phyloP scores from a whole-genome alignment of 129 eudicot genomes.

The Centaurea solstitialis region DNA sequence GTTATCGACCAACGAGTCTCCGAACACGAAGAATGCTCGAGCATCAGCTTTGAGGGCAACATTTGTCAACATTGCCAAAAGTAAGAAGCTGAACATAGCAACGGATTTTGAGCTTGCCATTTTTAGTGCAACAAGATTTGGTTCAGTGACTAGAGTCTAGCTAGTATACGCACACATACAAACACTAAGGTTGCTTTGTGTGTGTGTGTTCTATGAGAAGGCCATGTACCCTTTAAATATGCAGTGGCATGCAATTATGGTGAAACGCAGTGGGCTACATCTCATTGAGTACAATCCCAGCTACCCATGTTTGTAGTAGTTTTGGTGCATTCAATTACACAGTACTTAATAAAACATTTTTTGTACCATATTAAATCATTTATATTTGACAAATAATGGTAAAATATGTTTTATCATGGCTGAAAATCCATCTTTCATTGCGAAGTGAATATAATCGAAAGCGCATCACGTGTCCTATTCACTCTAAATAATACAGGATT shows the following conservation, averaged over 20 bases:
- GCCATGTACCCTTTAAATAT: constrained; percentile 21
- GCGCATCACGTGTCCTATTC: too few species aligned
- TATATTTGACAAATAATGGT: too few species aligned
- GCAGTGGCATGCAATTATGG: constrained; percentile 19
- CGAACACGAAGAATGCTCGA: constrained; percentile 49
- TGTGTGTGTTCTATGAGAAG: constrained; percentile 20
- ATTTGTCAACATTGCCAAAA: constrained; percentile 5
- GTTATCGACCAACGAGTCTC: constrained; percentile 46
- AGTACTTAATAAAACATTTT: not conserved
- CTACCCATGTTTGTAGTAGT: constrained; percentile 32
- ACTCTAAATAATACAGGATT: too few species aligned
- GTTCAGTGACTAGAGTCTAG: not conserved
- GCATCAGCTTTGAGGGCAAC: constrained; percentile 24
- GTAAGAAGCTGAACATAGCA: constrained; percentile 5
- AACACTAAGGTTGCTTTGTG: constrained; percentile 9
- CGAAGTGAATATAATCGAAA: too few species aligned
- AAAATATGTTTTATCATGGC: too few species aligned
- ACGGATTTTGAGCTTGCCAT: constrained; percentile 26
- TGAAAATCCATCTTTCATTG: too few species aligned
- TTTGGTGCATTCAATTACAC: constrained; percentile 36
- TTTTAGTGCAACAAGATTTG: constrained; percentile 16
- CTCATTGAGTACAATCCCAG: constrained; percentile 26
- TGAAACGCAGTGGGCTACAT: not conserved
- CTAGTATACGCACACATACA: constrained; percentile 16
- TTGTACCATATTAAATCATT: too few species aligned